Base-by-base conservation (phyloP, 2,329 filamentous ascomycete genomes). In the Calonectria naviculata region DNA sequence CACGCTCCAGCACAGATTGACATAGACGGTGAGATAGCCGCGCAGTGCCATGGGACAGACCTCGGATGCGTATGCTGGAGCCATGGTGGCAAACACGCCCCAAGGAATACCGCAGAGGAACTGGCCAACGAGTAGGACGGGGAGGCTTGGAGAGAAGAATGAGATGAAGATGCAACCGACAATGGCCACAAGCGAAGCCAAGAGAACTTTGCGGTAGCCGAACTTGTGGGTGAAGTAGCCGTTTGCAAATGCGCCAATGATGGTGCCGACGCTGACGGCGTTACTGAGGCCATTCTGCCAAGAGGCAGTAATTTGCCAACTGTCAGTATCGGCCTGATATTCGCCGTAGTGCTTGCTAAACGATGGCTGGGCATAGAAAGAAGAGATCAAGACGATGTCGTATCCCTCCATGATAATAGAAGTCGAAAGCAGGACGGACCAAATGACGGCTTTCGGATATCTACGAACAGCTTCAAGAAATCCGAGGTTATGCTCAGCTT, bases 331-430 rank as follows among this genome's bases (percentile, higher is more conserved):
- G 7, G 65, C 34, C 2, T 42, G 21, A 17, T 67, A 54, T 24
- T 64, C 41, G 5, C 69, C 69, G 7, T 49, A 71, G 15, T 47
- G 47, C 26, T 71, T 26, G 21, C 49, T 15, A 42, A 71, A 71
- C 2, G 65, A 42, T 1, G 69, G 69, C 3, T 71, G 52, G 1
- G 69, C 69, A 7, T 52, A 68, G 31, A 71, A 71, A 15, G 65
- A 68, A 2, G 52, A 65, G 31, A 68, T 42, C 26, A 71, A 31
- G 26, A 64, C 47, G 2, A 65, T 28, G 42, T 68, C 65, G n/a
- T 71, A 71, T 4, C 64, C 65, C 24, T 71, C 69, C 69, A 71
- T 71, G 49, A 71, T 68, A 41, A 67, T 64, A 4, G 69, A 52
- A 1, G 49, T 68, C 10, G 69, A 68, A 13, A 71, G 19, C 24